phyloP scores from a whole-genome alignment of 495 filamentous ascomycete species.

The Haplographium delicatum region DNA sequence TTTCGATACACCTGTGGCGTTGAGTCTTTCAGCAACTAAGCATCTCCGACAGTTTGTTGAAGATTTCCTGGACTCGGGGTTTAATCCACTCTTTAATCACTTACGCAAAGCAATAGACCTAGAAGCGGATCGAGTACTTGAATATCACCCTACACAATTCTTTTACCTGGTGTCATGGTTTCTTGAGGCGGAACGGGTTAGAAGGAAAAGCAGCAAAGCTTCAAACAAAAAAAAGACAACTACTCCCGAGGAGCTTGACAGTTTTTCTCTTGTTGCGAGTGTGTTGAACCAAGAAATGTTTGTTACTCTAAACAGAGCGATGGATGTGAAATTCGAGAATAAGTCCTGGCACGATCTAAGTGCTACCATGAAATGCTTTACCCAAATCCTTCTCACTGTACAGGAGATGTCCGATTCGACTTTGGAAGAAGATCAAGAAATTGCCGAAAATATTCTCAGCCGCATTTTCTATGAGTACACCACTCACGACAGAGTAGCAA shows the following conservation, averaged over 20 bases:
- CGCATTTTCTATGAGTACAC: constrained; percentile 97
- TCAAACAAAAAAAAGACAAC: constrained; percentile 37
- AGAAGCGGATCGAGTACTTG: constrained; percentile 76
- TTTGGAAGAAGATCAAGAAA: constrained; percentile 91
- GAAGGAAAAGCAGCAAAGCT: constrained; percentile 53
- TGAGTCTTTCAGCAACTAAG: constrained; percentile 62
- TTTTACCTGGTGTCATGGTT: constrained; percentile 96
- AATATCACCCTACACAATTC: constrained; percentile 71
- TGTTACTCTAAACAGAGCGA: constrained; percentile 73
- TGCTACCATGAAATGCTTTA: constrained; percentile 86
- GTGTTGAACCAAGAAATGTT: constrained; percentile 93
- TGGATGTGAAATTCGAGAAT: constrained; percentile 71
- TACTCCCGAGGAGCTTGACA: constrained; percentile 56
- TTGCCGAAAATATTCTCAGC: constrained; percentile 94
- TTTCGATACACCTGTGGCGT: constrained; percentile 64
- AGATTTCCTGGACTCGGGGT: constrained; percentile 90
- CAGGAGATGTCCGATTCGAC: constrained; percentile 87
- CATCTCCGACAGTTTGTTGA: constrained; percentile 80
- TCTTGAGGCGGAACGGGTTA: constrained; percentile 76
- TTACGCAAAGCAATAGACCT: constrained; percentile 86
- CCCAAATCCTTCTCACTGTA: constrained; percentile 80
- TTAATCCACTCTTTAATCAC: constrained; percentile 88
- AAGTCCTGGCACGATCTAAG: constrained; percentile 85
- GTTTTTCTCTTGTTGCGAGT: constrained; percentile 78
- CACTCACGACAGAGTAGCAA: constrained; percentile 79